Conservation (phyloP, 176 grass and related monocot genomes). For the Juncus inflexus region DNA sequence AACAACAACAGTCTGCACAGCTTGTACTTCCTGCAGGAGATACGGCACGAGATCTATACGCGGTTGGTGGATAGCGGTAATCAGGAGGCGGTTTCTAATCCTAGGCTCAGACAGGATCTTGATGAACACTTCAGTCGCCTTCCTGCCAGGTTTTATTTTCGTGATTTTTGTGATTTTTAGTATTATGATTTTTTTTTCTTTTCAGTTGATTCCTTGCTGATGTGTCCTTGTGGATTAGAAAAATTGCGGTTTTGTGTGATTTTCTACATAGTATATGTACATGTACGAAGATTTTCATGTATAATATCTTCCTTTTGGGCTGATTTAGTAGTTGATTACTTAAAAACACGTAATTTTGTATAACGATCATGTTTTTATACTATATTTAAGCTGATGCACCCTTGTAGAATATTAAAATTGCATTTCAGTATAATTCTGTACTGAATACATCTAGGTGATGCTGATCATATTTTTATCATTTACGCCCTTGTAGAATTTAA, state of each 20-base stretch:
- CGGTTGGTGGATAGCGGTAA: constrained; percentile 38
- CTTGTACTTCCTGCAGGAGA: constrained; percentile 22
- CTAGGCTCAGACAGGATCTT: constrained; percentile 40
- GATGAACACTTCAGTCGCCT: constrained; percentile 47
- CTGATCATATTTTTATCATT: neutral
- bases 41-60: constrained; percentile 51
- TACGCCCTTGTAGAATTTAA: neutral
- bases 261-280: neutral
- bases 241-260: neutral
- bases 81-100: constrained; percentile 45
- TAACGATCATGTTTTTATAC: constrained; percentile 1
- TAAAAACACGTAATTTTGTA: too few relatives aligned
- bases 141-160: constrained; percentile 42
- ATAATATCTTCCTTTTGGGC: constrained; percentile 1
- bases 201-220: neutral
- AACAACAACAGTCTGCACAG: constrained; percentile 15
- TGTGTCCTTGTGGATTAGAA: too few relatives aligned
- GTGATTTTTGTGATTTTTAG: neutral
- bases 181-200: too few relatives aligned
- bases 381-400: constrained; percentile 1
- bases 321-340: neutral
- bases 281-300: neutral
- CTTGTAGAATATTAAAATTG: neutral
- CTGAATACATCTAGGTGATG: too few relatives aligned
- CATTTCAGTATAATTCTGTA: too few relatives aligned